Base-by-base conservation (phyloP, 495 filamentous ascomycete species). In the Lineolata rhizophorae region DNA sequence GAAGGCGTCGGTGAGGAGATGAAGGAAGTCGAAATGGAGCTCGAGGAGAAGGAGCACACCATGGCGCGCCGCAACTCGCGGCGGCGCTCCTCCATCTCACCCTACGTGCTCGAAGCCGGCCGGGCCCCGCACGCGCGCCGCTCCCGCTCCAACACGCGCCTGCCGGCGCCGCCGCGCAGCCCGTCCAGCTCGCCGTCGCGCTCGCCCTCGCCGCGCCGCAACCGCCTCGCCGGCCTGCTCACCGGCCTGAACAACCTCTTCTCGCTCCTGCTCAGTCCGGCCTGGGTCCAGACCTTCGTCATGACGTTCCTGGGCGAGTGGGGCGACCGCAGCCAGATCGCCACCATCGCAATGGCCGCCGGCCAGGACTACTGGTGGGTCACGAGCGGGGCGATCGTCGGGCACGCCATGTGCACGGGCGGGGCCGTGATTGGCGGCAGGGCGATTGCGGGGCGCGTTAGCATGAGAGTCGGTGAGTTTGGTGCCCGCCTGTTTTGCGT, bases 291-390 rank as follows among this genome's bases (percentile, higher is more conserved):
- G 53, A 97, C 90, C 3, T 97, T 97, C 50, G 70, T 83, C 38
- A 97, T 97, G 87, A 97, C 87, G 2, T 97, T 97, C 55, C 57
- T 97, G 18, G 87, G 87, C 6, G 87, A 97, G 52, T 95, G 90
- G 87, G 87, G 87, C 29, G 87, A 97, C 47, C 72, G 87, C 37
- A 90, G 79, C 47, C 87, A 97, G 52, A 97, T 97, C 46, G 90
- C 87, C 11, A 97, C 87, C 4, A 93, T 97, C 46, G 87, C 87
- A 24, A 97, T 97, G 87, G 90, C 87, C 29, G 87, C 87, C 6
- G 87, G 87, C 2, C 79, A 90, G 55, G 90, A 95, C 49, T 95
- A 95, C 48, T 95, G 84, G 87, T 94, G 83, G 81, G 87, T 97
- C 11, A 93, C 82, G 3, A 58, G 82, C 34, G 87, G 87, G 32